Percentiles rank a stretch among this genome's conserved stretches.
Evolutionary conservation across 352 stramenopile genomes (phyloP).

Genomic region (Phytopythium montanum): DNA sequence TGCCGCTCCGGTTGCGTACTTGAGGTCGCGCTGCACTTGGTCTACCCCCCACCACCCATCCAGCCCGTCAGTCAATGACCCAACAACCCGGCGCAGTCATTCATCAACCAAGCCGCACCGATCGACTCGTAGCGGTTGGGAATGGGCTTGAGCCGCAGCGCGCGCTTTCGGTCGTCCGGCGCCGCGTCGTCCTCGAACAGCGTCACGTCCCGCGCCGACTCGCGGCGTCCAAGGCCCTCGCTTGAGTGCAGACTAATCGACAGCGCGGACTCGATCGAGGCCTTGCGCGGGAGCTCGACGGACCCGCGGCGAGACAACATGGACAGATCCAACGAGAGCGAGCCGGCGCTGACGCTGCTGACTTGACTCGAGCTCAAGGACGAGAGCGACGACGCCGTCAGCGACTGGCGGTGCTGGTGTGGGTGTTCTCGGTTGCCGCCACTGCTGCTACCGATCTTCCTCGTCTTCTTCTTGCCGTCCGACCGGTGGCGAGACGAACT

Average conservation of each 20-base stretch:
- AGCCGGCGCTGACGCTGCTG: slow-evolving; percentile 3
- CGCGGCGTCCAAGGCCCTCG: background rate
- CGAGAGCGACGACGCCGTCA: slow-evolving; percentile 2
- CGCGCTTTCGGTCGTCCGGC: background rate
- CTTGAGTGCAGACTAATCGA: background rate
- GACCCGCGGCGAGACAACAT: slow-evolving; percentile 1
- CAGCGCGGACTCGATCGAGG: background rate
- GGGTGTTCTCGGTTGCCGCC: too few species aligned
- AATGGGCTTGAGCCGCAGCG: background rate
- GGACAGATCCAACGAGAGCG: background rate
- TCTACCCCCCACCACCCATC: background rate
- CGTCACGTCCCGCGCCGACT: background rate
- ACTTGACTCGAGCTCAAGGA: slow-evolving; percentile 4
- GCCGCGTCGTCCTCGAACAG: background rate
- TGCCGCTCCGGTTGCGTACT: background rate
- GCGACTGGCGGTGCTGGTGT: background rate
- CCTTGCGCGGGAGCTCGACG: background rate
- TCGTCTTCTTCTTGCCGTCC: slow-evolving; percentile 2
- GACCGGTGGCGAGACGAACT: background rate
- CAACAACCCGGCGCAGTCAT: background rate
- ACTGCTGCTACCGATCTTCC: background rate
- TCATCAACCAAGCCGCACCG: background rate
- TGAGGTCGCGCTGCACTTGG: slow-evolving; percentile 5
- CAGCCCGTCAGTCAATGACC: background rate
- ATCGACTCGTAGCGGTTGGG: slow-evolving; percentile 9